Base-by-base conservation (phyloP, 179 eudicot species). In the Actinidia arguta region DNA sequence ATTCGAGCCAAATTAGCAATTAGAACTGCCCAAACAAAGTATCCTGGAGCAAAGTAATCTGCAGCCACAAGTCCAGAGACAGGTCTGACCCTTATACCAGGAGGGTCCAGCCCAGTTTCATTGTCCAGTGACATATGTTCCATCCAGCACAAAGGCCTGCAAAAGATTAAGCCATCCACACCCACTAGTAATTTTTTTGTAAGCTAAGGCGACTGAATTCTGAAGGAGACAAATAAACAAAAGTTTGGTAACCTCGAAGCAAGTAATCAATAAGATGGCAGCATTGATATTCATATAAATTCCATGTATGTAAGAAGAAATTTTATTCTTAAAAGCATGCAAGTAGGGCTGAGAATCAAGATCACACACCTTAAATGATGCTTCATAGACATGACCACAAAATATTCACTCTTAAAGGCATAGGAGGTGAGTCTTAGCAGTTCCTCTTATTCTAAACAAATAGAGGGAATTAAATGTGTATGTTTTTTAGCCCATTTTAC, bases 61-160 rank as follows among this genome's bases (percentile, higher is more conserved):
- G 99, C 99, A 69, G 99, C 99, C 46, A 96, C 98, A 80, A 96
- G 99, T 78, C 99, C 99, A 58, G 89, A 87, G 61, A 95, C 98
- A 7, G 99, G 87, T 86, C 99, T 91, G 75, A 96, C 92, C 91
- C 98, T 86, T 85, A 96, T 89, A 78, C 88, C 90, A 80, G 90
- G 84, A 66, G 94, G 98, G 88, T 96, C 99, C 86, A 95, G 82
- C 61, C 99, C 99, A 73, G 95, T 91, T 87, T 95, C 98, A 82
- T 96, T 96, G 90, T 96, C 93, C 68, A 96, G 88, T 77, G 98
- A 95, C 98, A 96, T 95, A 79, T 96, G 99, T 83, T 96, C 98
- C 85, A 92, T 92, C 99, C 98, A 96, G 84, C 99, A 96, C 78
- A 90, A 89, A 75, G 99, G 99, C 83, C 99, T 96, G 86, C 59